Evolutionary conservation across 306 rosid genomes (phyloP), one percentile per base, ranked within the genome.

Genomic region (Acacia melanoxylon): DNA sequence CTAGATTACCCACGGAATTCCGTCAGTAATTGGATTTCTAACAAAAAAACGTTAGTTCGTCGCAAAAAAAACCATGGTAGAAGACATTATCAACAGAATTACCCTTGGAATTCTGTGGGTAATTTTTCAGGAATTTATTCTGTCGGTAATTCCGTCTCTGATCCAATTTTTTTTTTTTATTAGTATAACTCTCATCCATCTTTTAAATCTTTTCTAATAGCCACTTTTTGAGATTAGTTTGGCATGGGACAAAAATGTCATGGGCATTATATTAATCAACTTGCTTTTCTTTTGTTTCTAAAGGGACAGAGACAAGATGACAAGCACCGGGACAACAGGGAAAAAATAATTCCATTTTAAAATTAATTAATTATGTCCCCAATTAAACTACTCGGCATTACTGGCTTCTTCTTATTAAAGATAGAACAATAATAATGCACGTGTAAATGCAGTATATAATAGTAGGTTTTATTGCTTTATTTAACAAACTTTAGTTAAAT

Each of bases 301-400:
- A 68, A 51, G 82, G 78, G 88, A 85, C 85, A 83, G 35, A 70
- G 35, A 70, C 68, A 82, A 83, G 78, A 81, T 75, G 89, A 89
- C 86, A 85, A 84, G 58, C 81, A 73, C 22, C 24, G 81, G 87
- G 61, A 80, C 80, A 22, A 19, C n/a, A 61, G 80, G 77, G 77
- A 82, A 49, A 80, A 79, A 82, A 52, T 58, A 67, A 46, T 73
- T 75, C 68, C 73, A 74, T 44, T 66, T 70, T 14, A 77, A 68
- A 29, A 65, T 80, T 44, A 44, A 78, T 81, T 74, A 8, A 6
- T 8, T 54, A 65, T 74, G 40, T 48, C 29, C 24, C 22, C 16
- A 68, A 49, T 13, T 49, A 49, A 49, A 48, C 19, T 48, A 48
- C 76, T 62, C 45, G 24, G 29, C 37, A 22, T 24, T 58, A 16